Conservation (phyloP, 805 yeast genomes). For the Debaryomyces castellii region DNA sequence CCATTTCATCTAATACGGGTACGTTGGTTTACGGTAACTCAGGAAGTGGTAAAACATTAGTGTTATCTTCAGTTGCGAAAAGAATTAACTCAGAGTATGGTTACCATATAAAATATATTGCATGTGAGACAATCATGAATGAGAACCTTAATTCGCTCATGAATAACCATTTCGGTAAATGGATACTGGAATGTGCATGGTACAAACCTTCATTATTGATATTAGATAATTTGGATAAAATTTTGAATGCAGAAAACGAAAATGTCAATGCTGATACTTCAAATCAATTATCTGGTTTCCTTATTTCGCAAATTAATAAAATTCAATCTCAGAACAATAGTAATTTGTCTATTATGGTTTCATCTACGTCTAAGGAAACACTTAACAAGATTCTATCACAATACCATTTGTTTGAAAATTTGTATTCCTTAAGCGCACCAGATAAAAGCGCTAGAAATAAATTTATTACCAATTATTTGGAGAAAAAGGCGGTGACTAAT, state of each 20-base stretch:
- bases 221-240: slow-evolving; percentile 74
- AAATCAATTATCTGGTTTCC: slow-evolving; percentile 62
- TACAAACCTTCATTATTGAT: slow-evolving; percentile 72
- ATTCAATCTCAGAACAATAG: slow-evolving; percentile 44
- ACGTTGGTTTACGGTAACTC: slow-evolving; percentile 67
- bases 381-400: slow-evolving; percentile 61
- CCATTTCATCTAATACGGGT: slow-evolving; percentile 49
- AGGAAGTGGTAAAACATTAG: slow-evolving; percentile 79
- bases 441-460: slow-evolving; percentile 56
- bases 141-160: slow-evolving; percentile 51
- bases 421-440: slow-evolving; percentile 64
- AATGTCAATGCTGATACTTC: slow-evolving; percentile 61
- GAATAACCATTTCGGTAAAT: slow-evolving; percentile 40
- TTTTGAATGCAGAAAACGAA: slow-evolving; percentile 64
- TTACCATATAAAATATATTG: slow-evolving; percentile 45
- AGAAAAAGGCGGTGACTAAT: slow-evolving; percentile 23
- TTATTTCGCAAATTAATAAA: slow-evolving; percentile 45
- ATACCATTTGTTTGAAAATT: slow-evolving; percentile 69
- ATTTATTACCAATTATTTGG: slow-evolving; percentile 43
- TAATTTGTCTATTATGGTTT: slow-evolving; percentile 57
- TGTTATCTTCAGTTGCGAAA: slow-evolving; percentile 43
- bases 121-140: slow-evolving; percentile 56
- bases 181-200: slow-evolving; percentile 64
- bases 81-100: slow-evolving; percentile 39
- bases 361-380: slow-evolving; percentile 63